A percentile compares a stretch with the other conserved stretches of the same genome.
phyloP scores from a whole-genome alignment of 805 yeast genomes.

The Lachancea sp. region DNA sequence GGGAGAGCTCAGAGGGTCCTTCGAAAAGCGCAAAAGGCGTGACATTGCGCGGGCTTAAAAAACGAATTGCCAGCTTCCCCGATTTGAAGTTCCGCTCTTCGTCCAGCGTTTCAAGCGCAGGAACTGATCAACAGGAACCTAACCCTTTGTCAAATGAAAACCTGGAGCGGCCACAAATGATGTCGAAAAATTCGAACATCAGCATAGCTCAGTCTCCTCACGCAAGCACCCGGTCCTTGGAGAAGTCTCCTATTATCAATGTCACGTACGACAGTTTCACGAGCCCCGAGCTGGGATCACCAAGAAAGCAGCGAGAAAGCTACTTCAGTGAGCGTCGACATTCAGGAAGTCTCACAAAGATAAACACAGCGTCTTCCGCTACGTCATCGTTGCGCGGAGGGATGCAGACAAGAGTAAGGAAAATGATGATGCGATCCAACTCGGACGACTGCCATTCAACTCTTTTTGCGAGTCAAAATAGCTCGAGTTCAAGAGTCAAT shows the following conservation, averaged over 20 bases:
- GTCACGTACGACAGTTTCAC: background rate
- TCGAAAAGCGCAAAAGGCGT: conserved; percentile 4
- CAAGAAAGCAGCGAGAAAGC: background rate
- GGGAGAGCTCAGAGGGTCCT: conserved; percentile 1
- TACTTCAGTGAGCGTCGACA: conserved; percentile 5
- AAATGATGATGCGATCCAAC: conserved; percentile 3
- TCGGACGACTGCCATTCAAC: background rate
- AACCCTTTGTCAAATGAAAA: background rate
- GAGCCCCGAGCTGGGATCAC: background rate
- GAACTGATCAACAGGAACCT: background rate
- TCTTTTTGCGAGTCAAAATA: background rate
- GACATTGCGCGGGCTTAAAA: conserved; percentile 19
- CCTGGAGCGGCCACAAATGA: no score
- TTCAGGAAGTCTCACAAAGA: conserved; percentile 6
- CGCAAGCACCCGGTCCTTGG: background rate
- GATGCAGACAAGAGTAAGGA: background rate
- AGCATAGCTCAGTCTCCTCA: conserved; percentile 1
- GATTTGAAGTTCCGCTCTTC: conserved; percentile 16
- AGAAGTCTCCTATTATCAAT: conserved; percentile 4
- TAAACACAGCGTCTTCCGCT: conserved; percentile 9
- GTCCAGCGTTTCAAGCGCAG: conserved; percentile 5
- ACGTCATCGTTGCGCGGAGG: conserved; percentile 9
- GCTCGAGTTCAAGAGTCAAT: background rate
- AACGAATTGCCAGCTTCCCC: conserved; percentile 18
- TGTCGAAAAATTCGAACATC: background rate